Conservation (phyloP, 2,329 filamentous ascomycete species). For the Aspergillus felis region DNA sequence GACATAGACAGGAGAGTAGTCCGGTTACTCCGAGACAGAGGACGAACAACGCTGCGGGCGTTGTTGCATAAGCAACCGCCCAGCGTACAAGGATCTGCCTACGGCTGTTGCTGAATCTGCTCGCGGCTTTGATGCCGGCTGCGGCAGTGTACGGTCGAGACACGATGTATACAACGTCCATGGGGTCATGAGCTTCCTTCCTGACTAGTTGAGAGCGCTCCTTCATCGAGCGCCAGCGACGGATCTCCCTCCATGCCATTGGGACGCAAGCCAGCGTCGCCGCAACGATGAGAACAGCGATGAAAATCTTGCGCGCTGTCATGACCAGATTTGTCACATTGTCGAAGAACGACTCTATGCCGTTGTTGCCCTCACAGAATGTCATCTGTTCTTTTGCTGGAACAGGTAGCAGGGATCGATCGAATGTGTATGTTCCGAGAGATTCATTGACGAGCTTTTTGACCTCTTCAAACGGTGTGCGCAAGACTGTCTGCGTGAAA, state of each 20-base stretch:
- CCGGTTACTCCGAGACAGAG: constrained; percentile 78
- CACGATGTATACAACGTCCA: constrained; percentile 86
- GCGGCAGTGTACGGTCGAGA: constrained; percentile 74
- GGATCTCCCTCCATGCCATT: constrained; percentile 77
- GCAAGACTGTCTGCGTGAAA: constrained; percentile 69
- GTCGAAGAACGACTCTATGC: constrained; percentile 79
- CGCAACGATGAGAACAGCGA: constrained; percentile 67
- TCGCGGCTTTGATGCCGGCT: constrained; percentile 66
- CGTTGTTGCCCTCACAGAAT: constrained; percentile 84
- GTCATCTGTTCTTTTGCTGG: constrained; percentile 76
- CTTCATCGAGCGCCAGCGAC: constrained; percentile 70
- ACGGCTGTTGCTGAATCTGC: constrained; percentile 58
- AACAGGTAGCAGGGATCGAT: constrained; percentile 73
- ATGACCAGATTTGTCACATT: constrained; percentile 63
- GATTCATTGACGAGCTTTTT: constrained; percentile 67
- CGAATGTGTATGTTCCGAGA: constrained; percentile 71
- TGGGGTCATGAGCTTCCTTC: constrained; percentile 65
- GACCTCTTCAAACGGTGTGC: constrained; percentile 76
- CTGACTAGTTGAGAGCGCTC: constrained; percentile 64
- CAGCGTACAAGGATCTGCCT: constrained; percentile 73
- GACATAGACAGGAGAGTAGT: constrained; percentile 76
- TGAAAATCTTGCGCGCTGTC: constrained; percentile 68
- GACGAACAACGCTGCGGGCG: constrained; percentile 78
- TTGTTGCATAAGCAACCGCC: constrained; percentile 84
- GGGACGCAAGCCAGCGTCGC: constrained; percentile 71